Evolutionary conservation across 768 basidiomycete genomes (phyloP), one percentile per base, ranked within the genome.

Genomic region (Calvatia gigantea): DNA sequence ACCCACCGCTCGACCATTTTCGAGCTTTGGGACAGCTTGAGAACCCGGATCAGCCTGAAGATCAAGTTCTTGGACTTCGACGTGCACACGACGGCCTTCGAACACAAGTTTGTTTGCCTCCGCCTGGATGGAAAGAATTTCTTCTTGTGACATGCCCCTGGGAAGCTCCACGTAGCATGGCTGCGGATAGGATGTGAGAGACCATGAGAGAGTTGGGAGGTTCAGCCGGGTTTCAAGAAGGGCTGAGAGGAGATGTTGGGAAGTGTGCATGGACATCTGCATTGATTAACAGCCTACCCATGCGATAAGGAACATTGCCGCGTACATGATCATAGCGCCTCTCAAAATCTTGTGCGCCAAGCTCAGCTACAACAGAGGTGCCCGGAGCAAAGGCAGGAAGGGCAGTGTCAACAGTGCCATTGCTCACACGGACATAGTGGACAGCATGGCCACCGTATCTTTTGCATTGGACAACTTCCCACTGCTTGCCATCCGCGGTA

Each of bases 261-360:
- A 86, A 1, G 90, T 91, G 67, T 94, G 91, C 81, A 90, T 83
- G 14, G 84, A 81, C 86, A 89, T 89, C 87, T 90, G 61, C 53
- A 12, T 8, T 32, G 42, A 56, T 38, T 48, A 53, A 51, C 35
- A 33, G 33, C 15, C 31, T 12, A 9, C n/a, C 54, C 32, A 46
- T 21, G 23, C 45, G 5, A 19, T 21, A 48, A 21, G 35, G 17
- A 28, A 38, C 28, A 32, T 25, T 15, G 31, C 47, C 32, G 70
- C 83, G 59, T 70, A 86, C 87, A 75, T 89, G 86, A 65, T 94
- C 91, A 58, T 83, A 79, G 58, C 91, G 77, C 60, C 86, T 75
- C 56, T 79, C 75, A 67, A 77, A 84, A 14, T 85, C 90, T 19
- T 75, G 72, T 21, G 82, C 73, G 35, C 79, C 85, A 5, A 87